phyloP scores from a whole-genome alignment of 169 alveolate species.

The Miamiensis avidus region DNA sequence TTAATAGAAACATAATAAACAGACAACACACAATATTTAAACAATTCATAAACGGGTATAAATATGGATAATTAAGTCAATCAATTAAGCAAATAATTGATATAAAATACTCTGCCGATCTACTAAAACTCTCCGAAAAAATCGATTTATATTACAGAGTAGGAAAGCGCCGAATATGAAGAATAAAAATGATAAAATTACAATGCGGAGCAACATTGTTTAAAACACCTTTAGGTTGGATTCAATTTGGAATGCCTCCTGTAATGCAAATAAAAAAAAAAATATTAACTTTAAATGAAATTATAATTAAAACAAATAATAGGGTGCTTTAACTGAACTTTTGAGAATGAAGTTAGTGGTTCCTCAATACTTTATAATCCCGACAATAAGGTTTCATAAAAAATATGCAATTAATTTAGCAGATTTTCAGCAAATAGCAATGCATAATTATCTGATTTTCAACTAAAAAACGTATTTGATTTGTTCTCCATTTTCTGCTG shows the following conservation, averaged over 20 bases:
- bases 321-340: constrained; percentile 4
- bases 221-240: constrained; percentile 17
- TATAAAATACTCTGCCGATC: no score
- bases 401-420: constrained; percentile 15
- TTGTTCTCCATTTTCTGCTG: constrained; percentile 15
- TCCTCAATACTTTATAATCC: constrained; percentile 16
- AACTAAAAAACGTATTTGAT: constrained; percentile 15
- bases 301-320: no score
- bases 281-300: no score
- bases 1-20: no score
- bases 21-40: no score
- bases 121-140: no score
- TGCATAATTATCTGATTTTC: not conserved
- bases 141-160: no score
- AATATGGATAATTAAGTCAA: no score
- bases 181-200: constrained; percentile 10
- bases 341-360: not conserved
- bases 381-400: constrained; percentile 22
- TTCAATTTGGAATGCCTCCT: constrained; percentile 33
- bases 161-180: no score
- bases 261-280: not conserved
- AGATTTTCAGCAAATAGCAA: not conserved
- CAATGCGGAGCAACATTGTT: constrained; percentile 23
- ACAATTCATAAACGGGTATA: no score
- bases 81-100: no score